Evolutionary conservation across 768 basidiomycete genomes (phyloP).

Genomic region (Mycena pura): DNA sequence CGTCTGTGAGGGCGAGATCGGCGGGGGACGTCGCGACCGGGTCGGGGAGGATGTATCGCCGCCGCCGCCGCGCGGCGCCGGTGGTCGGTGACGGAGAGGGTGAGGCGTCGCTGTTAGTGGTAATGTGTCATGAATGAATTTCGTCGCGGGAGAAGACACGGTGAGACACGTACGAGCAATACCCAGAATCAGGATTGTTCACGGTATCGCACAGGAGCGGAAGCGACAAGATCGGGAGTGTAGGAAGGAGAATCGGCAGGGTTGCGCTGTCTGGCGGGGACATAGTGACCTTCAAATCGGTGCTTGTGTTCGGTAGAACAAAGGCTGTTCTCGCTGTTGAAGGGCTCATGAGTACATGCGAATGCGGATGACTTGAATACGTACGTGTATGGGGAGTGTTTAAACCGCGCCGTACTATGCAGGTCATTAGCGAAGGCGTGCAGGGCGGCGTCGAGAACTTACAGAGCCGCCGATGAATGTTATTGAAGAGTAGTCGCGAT

Average conservation of each 20-base stretch:
- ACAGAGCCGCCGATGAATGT: slow-evolving; percentile 3
- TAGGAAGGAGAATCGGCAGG: slow-evolving; percentile 8
- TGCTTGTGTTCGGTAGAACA: background rate
- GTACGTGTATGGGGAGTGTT: background rate
- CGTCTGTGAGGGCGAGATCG: background rate
- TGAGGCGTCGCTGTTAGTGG: background rate
- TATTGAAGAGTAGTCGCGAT: background rate
- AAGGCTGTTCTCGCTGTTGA: background rate
- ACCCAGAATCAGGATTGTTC: slow-evolving; percentile 8
- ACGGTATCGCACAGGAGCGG: background rate
- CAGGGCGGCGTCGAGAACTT: background rate
- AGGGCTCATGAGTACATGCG: too few species aligned
- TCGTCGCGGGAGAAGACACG: background rate
- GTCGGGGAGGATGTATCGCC: slow-evolving; percentile 14
- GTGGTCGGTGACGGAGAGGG: background rate
- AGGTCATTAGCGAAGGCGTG: background rate
- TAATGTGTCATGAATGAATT: background rate
- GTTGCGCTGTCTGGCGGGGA: background rate
- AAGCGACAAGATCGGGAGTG: background rate
- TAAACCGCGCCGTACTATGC: slow-evolving; percentile 3
- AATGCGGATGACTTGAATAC: too few species aligned
- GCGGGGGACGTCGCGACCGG: background rate
- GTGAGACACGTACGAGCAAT: background rate
- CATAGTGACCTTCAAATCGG: too few species aligned
- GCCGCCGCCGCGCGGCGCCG: background rate